Evolutionary conservation across 2,329 filamentous ascomycete genomes (phyloP).

Genomic region (Trichoderma sp.): DNA sequence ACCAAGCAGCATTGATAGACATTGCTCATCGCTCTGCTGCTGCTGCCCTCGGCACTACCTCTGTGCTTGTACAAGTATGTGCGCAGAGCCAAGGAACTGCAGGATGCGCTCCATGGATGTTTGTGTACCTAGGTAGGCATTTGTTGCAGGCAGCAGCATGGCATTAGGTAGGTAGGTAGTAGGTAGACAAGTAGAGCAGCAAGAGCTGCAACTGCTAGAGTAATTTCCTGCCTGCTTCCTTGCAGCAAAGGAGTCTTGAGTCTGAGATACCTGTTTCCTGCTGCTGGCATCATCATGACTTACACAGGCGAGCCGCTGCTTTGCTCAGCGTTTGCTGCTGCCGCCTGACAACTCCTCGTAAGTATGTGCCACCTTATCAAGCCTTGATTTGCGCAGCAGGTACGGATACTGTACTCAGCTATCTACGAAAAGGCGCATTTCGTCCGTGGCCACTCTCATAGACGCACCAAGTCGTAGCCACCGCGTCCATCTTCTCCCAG

Average conservation of each 20-base stretch:
- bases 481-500: constrained; percentile 16
- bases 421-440: background rate
- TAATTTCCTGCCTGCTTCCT: background rate
- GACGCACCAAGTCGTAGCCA: background rate
- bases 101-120: background rate
- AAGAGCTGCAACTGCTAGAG: background rate
- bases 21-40: background rate
- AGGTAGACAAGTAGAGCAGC: too few relatives aligned
- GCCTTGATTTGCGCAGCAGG: background rate
- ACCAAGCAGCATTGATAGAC: background rate
- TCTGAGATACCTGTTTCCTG: background rate
- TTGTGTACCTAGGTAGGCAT: background rate
- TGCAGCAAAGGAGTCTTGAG: background rate
- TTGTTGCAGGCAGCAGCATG: background rate
- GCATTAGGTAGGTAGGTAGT: background rate
- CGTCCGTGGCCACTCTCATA: background rate
- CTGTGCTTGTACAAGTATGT: background rate
- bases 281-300: background rate
- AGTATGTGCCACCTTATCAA: too few relatives aligned
- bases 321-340: background rate
- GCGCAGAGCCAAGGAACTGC: background rate
- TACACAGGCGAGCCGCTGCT: background rate
- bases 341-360: background rate
- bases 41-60: background rate
- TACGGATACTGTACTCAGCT: background rate